phyloP scores from a whole-genome alignment of 1,139 yeast genomes.

The Geotrichum fermentans region DNA sequence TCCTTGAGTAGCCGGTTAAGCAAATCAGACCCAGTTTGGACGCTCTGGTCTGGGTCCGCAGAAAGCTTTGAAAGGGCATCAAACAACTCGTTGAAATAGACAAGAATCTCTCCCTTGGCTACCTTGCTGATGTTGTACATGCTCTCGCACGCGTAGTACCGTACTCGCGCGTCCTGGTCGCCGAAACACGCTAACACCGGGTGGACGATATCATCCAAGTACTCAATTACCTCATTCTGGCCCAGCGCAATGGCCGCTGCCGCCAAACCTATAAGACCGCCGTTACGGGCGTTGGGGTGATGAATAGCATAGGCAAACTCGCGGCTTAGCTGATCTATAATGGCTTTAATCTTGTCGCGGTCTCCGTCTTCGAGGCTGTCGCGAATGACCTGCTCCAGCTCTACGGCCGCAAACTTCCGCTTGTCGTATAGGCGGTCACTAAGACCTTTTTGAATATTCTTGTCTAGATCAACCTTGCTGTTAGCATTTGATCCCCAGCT shows the following conservation, averaged over 20 bases:
- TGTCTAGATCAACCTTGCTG: slow-evolving; percentile 49
- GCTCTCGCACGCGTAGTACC: slow-evolving; percentile 96
- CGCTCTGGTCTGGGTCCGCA: slow-evolving; percentile 90
- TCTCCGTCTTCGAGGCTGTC: slow-evolving; percentile 66
- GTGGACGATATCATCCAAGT: slow-evolving; percentile 79
- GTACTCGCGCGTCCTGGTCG: slow-evolving; percentile 91
- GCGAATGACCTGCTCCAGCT: slow-evolving; percentile 75
- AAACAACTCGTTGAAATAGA: slow-evolving; percentile 89
- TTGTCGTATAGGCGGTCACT: slow-evolving; percentile 90
- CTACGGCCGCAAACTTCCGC: slow-evolving; percentile 89
- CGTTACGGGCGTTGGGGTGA: slow-evolving; percentile 69
- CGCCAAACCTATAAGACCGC: slow-evolving; percentile 71
- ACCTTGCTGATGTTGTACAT: slow-evolving; percentile 94
- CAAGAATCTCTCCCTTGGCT: slow-evolving; percentile 87
- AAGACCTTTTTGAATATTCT: slow-evolving; percentile 72
- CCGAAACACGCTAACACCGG: slow-evolving; percentile 95
- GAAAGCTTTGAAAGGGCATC: slow-evolving; percentile 85
- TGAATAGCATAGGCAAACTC: slow-evolving; percentile 72
- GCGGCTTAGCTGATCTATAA: slow-evolving; percentile 61
- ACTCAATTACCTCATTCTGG: slow-evolving; percentile 60
- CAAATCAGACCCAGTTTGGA: slow-evolving; percentile 92
- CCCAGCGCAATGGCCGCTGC: slow-evolving; percentile 78
- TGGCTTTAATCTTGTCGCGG: slow-evolving; percentile 58
- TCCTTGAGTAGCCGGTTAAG: slow-evolving; percentile 88
- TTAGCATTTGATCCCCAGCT: not conserved